Base-by-base conservation (phyloP, 1,139 yeast species). In the Scheffersomyces illinoinensis region DNA sequence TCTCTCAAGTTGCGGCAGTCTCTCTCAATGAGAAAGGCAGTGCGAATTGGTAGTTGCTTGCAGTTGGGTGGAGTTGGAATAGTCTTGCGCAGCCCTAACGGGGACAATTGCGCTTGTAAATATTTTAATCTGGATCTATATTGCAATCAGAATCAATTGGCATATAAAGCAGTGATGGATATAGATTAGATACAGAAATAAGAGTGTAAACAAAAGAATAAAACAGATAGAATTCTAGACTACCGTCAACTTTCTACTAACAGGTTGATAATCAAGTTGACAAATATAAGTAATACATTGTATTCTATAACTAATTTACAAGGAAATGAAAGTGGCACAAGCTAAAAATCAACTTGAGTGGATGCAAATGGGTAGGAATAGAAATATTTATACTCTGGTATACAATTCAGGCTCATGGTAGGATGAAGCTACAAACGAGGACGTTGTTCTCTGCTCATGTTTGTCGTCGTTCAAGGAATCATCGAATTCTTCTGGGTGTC, bases 401-500 rank as follows among this genome's bases (percentile, higher is more conserved):
- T 33, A 33, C 12, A 17, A 3, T 33, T 33, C 43, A 33, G 51
- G 51, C 19, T 48, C 51, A 26, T 48, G 54, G 50, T 52, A 57
- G 4, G 62, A 58, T n/a, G 62, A 59, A n/a, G 54, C 57, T 6
- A 58, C 62, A 17, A 56, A 55, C 1, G 62, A 53, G n/a, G 61
- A 58, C 21, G 57, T 60, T 14, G 61, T 51, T 18, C 53, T 50
- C 23, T 58, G 55, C 26, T 60, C 62, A 5, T 53, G 59, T 18
- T 56, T 56, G 10, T 57, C 51, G n/a, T 18, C n/a, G 7, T 52
- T 21, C 48, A 21, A 53, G 7, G 46, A 8, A 43, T 55, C 54
- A 53, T 60, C 61, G 33, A 53, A 58, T 33, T 58, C 57, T 33
- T 54, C 64, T 5, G 70, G 68, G 55, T 68, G 70, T 49, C 59